A percentile compares a stretch with the other conserved stretches of the same genome.
Conservation (phyloP, 2,329 filamentous ascomycete species). For the Neopestalotiopsis sp. region DNA sequence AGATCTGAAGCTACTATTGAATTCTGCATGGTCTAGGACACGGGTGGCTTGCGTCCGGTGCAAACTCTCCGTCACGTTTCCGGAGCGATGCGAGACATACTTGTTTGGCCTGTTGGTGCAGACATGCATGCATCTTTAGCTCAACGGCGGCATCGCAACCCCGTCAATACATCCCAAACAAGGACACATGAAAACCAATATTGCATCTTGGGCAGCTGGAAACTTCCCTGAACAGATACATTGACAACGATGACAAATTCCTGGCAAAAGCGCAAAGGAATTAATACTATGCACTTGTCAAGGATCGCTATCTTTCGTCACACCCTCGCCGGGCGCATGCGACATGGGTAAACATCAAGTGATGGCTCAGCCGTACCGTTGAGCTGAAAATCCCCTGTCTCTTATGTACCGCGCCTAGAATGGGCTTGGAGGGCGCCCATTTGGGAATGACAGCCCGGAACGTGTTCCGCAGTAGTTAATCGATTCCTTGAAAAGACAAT, state of each 20-base stretch:
- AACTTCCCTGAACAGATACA: too few species aligned
- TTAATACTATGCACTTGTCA: not conserved
- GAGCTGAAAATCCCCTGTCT: not conserved
- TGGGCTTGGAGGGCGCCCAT: not conserved
- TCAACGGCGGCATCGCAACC: too few species aligned
- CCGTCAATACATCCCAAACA: too few species aligned
- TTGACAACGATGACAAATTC: too few species aligned
- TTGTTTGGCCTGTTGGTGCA: too few species aligned
- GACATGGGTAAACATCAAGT: not conserved
- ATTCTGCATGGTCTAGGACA: not conserved
- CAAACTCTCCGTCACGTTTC: not conserved
- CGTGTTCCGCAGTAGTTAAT: not conserved
- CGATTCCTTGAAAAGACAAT: not conserved
- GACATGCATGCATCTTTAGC: too few species aligned
- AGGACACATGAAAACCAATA: too few species aligned
- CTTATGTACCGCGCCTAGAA: not conserved
- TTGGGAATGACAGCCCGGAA: conserved; percentile 2
- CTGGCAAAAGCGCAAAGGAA: too few species aligned
- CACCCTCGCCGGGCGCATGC: not conserved
- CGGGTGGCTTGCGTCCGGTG: not conserved
- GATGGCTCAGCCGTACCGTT: not conserved
- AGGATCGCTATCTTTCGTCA: not conserved
- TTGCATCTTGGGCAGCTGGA: too few species aligned
- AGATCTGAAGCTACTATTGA: not conserved
- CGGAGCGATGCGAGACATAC: not conserved